A percentile compares a stretch with the other conserved stretches of the same genome.
Conservation (phyloP, 1,284 basidiomycete genomes). For the Trametes polyzona region DNA sequence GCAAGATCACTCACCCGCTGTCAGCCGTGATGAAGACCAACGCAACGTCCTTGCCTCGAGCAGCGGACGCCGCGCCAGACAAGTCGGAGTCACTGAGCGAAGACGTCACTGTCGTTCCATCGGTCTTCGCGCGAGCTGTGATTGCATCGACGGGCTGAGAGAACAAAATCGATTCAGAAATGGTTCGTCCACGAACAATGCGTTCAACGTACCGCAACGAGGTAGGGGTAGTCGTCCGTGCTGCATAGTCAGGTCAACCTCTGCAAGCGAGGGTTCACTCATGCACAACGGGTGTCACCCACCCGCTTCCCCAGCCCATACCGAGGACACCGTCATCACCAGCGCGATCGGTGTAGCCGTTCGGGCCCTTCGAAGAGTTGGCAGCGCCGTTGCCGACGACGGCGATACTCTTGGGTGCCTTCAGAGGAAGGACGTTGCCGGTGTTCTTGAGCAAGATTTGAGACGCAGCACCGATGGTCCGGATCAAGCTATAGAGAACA, state of each 20-base stretch:
- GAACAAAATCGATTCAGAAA: background rate
- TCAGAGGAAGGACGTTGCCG: slow-evolving; percentile 60
- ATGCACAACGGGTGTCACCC: background rate
- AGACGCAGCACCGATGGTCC: slow-evolving; percentile 69
- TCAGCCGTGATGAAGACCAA: slow-evolving; percentile 69
- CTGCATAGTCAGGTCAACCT: no score
- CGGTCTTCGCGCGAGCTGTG: slow-evolving; percentile 42
- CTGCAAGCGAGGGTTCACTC: no score
- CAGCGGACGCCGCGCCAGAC: slow-evolving; percentile 48
- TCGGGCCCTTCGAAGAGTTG: slow-evolving; percentile 59
- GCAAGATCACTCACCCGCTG: slow-evolving; percentile 30
- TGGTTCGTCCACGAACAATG: background rate
- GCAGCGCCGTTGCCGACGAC: slow-evolving; percentile 70
- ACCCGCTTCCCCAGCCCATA: slow-evolving; percentile 66
- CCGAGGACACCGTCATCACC: slow-evolving; percentile 45
- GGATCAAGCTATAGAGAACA: slow-evolving; percentile 60
- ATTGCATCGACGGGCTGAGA: slow-evolving; percentile 57
- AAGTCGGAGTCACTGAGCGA: slow-evolving; percentile 64
- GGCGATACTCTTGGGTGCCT: slow-evolving; percentile 52
- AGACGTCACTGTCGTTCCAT: slow-evolving; percentile 50
- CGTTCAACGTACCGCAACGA: slow-evolving; percentile 31
- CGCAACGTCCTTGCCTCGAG: slow-evolving; percentile 56
- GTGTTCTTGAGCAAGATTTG: slow-evolving; percentile 79
- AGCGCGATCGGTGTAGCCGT: slow-evolving; percentile 47
- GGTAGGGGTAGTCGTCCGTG: slow-evolving; percentile 38